Conservation (phyloP, 2,329 filamentous ascomycete species). For the Aureobasidium sp. region DNA sequence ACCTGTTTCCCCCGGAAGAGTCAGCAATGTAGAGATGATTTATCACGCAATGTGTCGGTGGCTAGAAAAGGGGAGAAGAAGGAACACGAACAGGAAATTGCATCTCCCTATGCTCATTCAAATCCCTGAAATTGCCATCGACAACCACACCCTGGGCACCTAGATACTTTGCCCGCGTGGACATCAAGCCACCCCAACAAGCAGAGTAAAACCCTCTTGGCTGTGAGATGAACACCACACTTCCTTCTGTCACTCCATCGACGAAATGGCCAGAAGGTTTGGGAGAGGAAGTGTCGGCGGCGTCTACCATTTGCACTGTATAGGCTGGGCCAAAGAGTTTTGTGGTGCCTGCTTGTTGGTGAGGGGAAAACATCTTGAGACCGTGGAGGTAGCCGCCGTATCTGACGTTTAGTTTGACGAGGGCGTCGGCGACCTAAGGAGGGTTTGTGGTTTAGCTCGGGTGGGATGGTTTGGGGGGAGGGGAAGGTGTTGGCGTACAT, state of each 20-base stretch:
- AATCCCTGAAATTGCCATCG: slow-evolving; percentile 32
- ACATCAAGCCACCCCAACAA: slow-evolving; percentile 35
- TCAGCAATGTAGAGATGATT: not conserved
- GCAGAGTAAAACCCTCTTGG: slow-evolving; percentile 28
- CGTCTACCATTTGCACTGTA: slow-evolving; percentile 24
- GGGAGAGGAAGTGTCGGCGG: slow-evolving; percentile 25
- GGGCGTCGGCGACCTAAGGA: slow-evolving; percentile 29
- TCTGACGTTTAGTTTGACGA: slow-evolving; percentile 27
- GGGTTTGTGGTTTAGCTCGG: not conserved
- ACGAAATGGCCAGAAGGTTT: slow-evolving; percentile 29
- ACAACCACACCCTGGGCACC: slow-evolving; percentile 32
- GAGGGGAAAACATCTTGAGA: slow-evolving; percentile 24
- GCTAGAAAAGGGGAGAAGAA: not conserved
- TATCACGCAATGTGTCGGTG: too few species aligned
- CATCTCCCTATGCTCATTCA: slow-evolving; percentile 24
- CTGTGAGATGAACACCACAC: slow-evolving; percentile 32
- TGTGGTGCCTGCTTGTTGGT: not conserved
- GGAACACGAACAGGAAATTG: slow-evolving; percentile 13
- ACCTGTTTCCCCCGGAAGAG: slow-evolving; percentile 15
- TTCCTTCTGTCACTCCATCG: slow-evolving; percentile 28
- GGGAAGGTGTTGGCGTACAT: not conserved
- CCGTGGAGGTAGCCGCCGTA: slow-evolving; percentile 30
- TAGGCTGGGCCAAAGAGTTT: slow-evolving; percentile 11
- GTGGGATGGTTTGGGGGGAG: not conserved
- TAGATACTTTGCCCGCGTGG: slow-evolving; percentile 26